A percentile compares a stretch with the other conserved stretches of the same genome.
Evolutionary conservation across 805 yeast genomes (phyloP).

Genomic region (Metschnikowia cubensis): DNA sequence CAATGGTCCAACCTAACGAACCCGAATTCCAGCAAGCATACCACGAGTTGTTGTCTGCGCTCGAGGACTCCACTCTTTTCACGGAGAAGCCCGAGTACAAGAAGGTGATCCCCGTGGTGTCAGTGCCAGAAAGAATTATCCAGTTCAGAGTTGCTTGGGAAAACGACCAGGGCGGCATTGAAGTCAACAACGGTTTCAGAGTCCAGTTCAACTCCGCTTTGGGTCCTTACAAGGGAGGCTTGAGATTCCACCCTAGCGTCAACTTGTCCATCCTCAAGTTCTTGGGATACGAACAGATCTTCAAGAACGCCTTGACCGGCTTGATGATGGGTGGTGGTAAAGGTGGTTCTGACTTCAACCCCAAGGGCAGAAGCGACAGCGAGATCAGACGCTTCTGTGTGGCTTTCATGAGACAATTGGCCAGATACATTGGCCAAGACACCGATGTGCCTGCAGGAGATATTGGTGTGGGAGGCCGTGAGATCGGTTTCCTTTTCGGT

Average conservation of each 20-base stretch:
- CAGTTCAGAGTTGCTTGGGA: constrained; percentile 99
- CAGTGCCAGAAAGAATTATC: constrained; percentile 92
- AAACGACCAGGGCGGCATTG: constrained; percentile 85
- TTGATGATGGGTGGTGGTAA: constrained; percentile 99
- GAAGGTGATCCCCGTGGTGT: constrained; percentile 82
- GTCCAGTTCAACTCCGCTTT: constrained; percentile 97
- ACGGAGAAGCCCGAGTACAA: constrained; percentile 84
- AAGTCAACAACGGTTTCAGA: constrained; percentile 96
- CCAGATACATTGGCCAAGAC: constrained; percentile 94
- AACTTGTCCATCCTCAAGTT: constrained; percentile 93
- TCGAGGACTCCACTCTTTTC: constrained; percentile 89
- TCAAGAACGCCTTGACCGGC: constrained; percentile 97
- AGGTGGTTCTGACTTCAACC: constrained; percentile 98
- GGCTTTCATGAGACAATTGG: constrained; percentile 92
- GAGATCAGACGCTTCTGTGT: constrained; percentile 97
- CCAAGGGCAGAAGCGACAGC: constrained; percentile 86
- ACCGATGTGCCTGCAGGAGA: constrained; percentile 99
- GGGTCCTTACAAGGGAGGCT: constrained; percentile 99
- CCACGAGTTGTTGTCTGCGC: constrained; percentile 84
- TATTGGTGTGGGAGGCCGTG: constrained; percentile 97
- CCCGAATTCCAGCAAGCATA: constrained; percentile 99
- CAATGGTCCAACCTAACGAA: constrained; percentile 81
- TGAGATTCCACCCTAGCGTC: constrained; percentile 96
- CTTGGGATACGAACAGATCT: constrained; percentile 96
- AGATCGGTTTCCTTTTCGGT: constrained; percentile 92